phyloP scores from a whole-genome alignment of 2,329 filamentous ascomycete genomes.

The Orbilia ellipsospora region DNA sequence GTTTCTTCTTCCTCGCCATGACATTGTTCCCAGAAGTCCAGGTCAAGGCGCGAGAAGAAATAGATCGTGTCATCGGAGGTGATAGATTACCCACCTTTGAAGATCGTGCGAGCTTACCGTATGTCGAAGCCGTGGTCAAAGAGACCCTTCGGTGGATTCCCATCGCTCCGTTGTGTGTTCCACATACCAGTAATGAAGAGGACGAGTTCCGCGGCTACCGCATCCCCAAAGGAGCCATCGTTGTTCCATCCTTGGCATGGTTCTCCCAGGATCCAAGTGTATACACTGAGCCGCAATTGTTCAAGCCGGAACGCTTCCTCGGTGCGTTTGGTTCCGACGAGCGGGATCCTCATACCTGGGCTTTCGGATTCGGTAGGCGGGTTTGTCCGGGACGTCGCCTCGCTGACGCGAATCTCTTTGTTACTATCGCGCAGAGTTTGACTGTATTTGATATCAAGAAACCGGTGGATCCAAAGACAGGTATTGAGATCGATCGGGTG shows the following conservation, averaged over 20 bases:
- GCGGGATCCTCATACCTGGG: constrained; percentile 66
- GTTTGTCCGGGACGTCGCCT: constrained; percentile 71
- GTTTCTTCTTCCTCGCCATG: constrained; percentile 63
- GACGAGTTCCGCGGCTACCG: constrained; percentile 68
- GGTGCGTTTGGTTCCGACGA: constrained; percentile 6
- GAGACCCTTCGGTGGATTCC: constrained; percentile 71
- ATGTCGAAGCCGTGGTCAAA: constrained; percentile 69
- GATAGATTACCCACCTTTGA: constrained; percentile 67
- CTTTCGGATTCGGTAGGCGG: constrained; percentile 69
- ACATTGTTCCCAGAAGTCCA: constrained; percentile 68
- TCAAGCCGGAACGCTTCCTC: constrained; percentile 70
- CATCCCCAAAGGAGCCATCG: constrained; percentile 67
- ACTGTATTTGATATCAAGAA: constrained; percentile 65
- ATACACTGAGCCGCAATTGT: constrained; percentile 74
- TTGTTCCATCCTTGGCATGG: constrained; percentile 68
- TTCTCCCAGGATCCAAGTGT: constrained; percentile 70
- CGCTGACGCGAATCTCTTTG: constrained; percentile 66
- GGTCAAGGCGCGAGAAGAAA: constrained; percentile 68
- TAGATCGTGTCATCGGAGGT: constrained; percentile 69
- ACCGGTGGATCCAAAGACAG: constrained; percentile 48
- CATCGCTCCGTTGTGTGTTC: constrained; percentile 67
- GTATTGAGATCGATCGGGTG: constrained; percentile 35
- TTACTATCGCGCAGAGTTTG: constrained; percentile 66
- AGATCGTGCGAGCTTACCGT: constrained; percentile 68
- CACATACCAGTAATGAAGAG: constrained; percentile 67